Conservation (phyloP, 2,329 filamentous ascomycete species). For the Trichoderma cornu-damae region DNA sequence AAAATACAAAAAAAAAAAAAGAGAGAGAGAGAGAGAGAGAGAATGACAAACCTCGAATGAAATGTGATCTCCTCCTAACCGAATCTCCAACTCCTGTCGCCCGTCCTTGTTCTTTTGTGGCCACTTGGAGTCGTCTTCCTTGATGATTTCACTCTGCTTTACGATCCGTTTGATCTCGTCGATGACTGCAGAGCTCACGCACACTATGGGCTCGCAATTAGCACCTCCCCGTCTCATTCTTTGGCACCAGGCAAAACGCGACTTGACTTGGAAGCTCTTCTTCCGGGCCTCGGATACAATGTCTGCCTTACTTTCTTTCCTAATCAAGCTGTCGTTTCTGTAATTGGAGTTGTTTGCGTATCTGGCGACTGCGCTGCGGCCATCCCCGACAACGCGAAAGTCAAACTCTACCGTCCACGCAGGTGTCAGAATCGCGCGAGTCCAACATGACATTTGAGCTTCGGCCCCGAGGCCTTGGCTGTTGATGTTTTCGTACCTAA, state of each 20-base stretch:
- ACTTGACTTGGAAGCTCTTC: too few relatives aligned
- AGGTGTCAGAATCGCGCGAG: background rate
- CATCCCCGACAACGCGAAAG: conserved; percentile 86
- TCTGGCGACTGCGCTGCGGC: conserved; percentile 84
- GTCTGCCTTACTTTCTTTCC: conserved; percentile 87
- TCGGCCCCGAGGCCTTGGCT: background rate
- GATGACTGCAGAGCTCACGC: conserved; percentile 83
- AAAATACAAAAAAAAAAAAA: too few relatives aligned
- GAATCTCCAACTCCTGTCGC: conserved; percentile 91
- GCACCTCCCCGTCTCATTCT: background rate
- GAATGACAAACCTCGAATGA: conserved; percentile 89
- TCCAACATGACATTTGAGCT: background rate
- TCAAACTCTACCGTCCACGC: conserved; percentile 71
- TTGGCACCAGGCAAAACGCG: too few relatives aligned
- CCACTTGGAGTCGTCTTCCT: conserved; percentile 98
- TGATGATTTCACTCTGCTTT: conserved; percentile 93
- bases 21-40: too few relatives aligned
- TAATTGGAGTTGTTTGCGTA: conserved; percentile 99
- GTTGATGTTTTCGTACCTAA: conserved; percentile 55
- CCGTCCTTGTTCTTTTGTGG: conserved; percentile 99
- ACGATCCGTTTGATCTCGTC: conserved; percentile 96
- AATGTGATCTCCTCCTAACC: conserved; percentile 90
- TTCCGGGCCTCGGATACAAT: too few relatives aligned
- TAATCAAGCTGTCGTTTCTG: conserved; percentile 94
- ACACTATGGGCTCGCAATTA: conserved; percentile 58